phyloP scores from a whole-genome alignment of 441 rosid species.

The Arabidopsis lyrata region DNA sequence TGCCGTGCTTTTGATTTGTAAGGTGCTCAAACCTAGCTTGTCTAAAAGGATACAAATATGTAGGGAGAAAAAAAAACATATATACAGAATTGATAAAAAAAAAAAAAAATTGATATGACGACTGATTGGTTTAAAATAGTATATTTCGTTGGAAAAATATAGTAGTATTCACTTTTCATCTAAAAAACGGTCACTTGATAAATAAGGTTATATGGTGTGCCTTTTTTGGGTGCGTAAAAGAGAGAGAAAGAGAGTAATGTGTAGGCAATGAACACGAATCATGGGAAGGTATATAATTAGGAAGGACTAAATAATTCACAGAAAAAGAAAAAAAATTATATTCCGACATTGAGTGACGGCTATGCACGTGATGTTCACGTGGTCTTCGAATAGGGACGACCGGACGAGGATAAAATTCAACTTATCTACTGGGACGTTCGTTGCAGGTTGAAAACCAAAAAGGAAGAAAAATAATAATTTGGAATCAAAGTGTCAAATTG shows the following conservation, averaged over 20 bases:
- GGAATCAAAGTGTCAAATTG: slow-evolving; percentile 18
- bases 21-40: neutral
- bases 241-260: neutral
- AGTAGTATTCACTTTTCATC: slow-evolving; percentile 16
- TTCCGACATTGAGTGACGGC: slow-evolving; percentile 45
- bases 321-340: neutral
- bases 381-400: slow-evolving; percentile 14
- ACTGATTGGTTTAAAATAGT: slow-evolving; percentile 7
- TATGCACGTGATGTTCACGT: slow-evolving; percentile 41
- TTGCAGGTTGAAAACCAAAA: too few relatives aligned
- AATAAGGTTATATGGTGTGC: neutral
- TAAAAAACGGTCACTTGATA: slow-evolving; percentile 20
- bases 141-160: neutral
- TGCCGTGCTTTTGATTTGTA: neutral
- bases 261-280: slow-evolving; percentile 31
- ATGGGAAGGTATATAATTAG: slow-evolving; percentile 37
- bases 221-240: slow-evolving; percentile 28
- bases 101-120: too few relatives aligned
- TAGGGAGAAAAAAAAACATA: neutral
- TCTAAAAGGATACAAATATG: slow-evolving; percentile 2
- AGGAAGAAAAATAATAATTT: too few relatives aligned
- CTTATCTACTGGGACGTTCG: neutral
- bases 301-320: slow-evolving; percentile 4
- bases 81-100: slow-evolving; percentile 12
- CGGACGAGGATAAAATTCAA: slow-evolving; percentile 23